Conservation (phyloP, 2,329 filamentous ascomycete species). For the Dryadomyces quercivorus region DNA sequence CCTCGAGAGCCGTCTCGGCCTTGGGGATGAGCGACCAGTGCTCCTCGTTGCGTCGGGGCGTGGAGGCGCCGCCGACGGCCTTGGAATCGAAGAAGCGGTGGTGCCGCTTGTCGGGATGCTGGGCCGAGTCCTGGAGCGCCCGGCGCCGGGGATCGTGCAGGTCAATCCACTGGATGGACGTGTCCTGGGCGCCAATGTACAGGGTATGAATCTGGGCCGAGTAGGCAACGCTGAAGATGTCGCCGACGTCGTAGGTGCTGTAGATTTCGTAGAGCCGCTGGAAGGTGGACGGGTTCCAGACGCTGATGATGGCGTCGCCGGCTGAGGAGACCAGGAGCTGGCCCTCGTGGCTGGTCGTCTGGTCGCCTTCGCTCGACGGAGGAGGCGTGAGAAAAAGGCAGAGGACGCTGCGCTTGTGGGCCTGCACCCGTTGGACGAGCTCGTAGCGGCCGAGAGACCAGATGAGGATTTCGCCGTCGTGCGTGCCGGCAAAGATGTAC, state of each 20-base stretch:
- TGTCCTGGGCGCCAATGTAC: slow-evolving; percentile 89
- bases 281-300: slow-evolving; percentile 74
- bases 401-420: slow-evolving; percentile 83
- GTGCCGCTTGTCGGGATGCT: slow-evolving; percentile 63
- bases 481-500: slow-evolving; percentile 82
- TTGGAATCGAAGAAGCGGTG: slow-evolving; percentile 90
- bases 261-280: slow-evolving; percentile 78
- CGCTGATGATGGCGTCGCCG: slow-evolving; percentile 86
- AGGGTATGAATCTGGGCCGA: slow-evolving; percentile 67
- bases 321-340: slow-evolving; percentile 77
- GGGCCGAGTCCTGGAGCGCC: slow-evolving; percentile 49
- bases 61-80: slow-evolving; percentile 69
- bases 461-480: slow-evolving; percentile 83
- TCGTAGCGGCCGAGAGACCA: slow-evolving; percentile 88
- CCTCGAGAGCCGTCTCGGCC: slow-evolving; percentile 54
- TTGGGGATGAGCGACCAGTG: slow-evolving; percentile 41
- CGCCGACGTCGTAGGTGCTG: slow-evolving; percentile 85
- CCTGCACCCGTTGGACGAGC: slow-evolving; percentile 65
- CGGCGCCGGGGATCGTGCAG: slow-evolving; percentile 50
- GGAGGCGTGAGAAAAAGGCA: slow-evolving; percentile 59
- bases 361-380: slow-evolving; percentile 27
- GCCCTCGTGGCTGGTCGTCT: slow-evolving; percentile 1
- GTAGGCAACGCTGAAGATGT: slow-evolving; percentile 91
- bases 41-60: slow-evolving; percentile 57
- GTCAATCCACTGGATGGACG: slow-evolving; percentile 85